Evolutionary conservation across 1,284 basidiomycete species (phyloP).

Genomic region (Malassezia yamatoensis): DNA sequence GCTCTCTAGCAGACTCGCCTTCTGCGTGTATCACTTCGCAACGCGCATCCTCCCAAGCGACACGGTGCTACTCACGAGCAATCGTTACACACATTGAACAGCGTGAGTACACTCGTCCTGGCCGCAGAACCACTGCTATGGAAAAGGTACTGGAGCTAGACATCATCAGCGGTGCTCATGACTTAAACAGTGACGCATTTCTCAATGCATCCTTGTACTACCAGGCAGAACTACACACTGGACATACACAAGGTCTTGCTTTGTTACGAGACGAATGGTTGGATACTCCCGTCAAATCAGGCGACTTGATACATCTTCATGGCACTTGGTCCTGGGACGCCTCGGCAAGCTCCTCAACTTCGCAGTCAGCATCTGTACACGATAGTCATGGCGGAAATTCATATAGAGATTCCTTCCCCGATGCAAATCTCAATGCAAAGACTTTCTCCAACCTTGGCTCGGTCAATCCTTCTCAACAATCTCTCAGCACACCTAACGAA

Average conservation of each 20-base stretch:
- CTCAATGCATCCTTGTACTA: constrained; percentile 3
- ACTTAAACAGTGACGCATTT: neutral
- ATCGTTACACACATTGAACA: neutral
- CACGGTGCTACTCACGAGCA: constrained; percentile 7
- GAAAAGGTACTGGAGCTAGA: constrained; percentile 15
- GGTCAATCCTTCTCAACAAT: neutral
- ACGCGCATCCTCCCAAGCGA: neutral
- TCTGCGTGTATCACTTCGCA: neutral
- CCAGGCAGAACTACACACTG: neutral
- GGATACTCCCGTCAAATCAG: constrained; percentile 18
- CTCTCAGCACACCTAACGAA: no score
- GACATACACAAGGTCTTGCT: constrained; percentile 10
- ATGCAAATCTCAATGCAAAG: neutral
- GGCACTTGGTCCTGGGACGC: constrained; percentile 21
- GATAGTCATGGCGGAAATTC: no score
- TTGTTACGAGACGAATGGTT: constrained; percentile 36
- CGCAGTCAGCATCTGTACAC: no score
- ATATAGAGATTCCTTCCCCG: no score
- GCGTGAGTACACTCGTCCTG: neutral
- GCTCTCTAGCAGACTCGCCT: neutral
- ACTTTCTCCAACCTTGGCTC: neutral
- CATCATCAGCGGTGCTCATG: neutral
- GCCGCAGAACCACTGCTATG: neutral
- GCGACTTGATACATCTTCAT: constrained; percentile 29
- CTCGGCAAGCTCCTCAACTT: no score